These are phyloP conservation scores for Leucocoprinus sp. DNA, from an alignment of 768 basidiomycete species.

Conservation along the genomic window DNA sequence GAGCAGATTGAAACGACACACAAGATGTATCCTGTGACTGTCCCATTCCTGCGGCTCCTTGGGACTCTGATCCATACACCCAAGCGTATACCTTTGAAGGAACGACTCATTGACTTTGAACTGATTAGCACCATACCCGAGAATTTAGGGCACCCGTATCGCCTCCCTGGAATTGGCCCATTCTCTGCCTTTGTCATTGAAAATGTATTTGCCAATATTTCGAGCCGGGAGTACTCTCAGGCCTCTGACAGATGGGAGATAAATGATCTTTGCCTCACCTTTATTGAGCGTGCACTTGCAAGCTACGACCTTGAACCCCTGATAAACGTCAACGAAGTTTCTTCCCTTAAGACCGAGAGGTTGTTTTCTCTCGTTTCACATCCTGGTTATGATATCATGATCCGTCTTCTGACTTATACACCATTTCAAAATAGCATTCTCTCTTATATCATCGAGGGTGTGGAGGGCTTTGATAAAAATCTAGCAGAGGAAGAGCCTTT, in stretches of 20 bases:
- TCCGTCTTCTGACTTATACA: conserved; percentile 65
- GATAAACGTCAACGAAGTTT: conserved; percentile 48
- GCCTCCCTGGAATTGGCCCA: conserved; percentile 72
- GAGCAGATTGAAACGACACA: conserved; percentile 80
- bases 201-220: conserved; percentile 75
- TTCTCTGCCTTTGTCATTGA: conserved; percentile 86
- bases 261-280: conserved; percentile 77
- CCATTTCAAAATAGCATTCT: conserved; percentile 67
- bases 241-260: conserved; percentile 80
- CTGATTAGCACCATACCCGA: conserved; percentile 74
- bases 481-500: conserved; percentile 61
- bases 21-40: conserved; percentile 79
- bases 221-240: conserved; percentile 63
- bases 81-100: conserved; percentile 57
- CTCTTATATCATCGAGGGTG: conserved; percentile 73
- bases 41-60: conserved; percentile 80
- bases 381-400: conserved; percentile 84
- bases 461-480: conserved; percentile 67
- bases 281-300: conserved; percentile 76
- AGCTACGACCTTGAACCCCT: conserved; percentile 76
- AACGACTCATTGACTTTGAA: conserved; percentile 49
- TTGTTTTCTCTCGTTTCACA: conserved; percentile 57
- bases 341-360: conserved; percentile 39
- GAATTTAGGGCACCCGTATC: conserved; percentile 69
- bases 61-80: conserved; percentile 78